These are phyloP conservation scores for Spencermartinsiella ligniputridi DNA, from an alignment of 1,139 yeast genomes.

Conservation along the genomic window DNA sequence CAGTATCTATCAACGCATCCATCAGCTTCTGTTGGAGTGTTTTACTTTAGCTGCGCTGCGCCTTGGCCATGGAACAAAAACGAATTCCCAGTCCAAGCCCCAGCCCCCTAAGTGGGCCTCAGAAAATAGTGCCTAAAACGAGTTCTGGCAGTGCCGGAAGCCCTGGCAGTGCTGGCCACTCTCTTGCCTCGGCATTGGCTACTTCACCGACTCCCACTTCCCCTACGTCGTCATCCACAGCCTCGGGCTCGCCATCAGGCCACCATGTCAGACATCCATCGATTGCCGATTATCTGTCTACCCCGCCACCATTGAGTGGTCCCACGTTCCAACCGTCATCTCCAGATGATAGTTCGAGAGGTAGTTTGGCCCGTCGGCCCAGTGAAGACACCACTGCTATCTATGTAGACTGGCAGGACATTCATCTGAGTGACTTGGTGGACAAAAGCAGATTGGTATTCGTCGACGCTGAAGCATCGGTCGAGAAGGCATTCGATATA, in stretches of 20 bases:
- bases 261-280: conserved; percentile 33
- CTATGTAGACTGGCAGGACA: conserved; percentile 63
- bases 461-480: conserved; percentile 60
- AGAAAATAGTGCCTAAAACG: not conserved
- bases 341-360: conserved; percentile 3
- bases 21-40: no score
- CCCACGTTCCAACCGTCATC: conserved; percentile 7
- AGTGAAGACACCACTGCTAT: conserved; percentile 25
- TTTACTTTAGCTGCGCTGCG: no score
- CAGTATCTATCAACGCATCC: no score
- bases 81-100: not conserved
- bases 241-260: conserved; percentile 2
- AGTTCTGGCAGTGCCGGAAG: not conserved
- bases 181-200: not conserved
- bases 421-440: conserved; percentile 65
- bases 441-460: conserved; percentile 73
- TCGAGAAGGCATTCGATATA: conserved; percentile 83
- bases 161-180: not conserved
- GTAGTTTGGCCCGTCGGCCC: conserved; percentile 7
- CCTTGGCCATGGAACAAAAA: not conserved
- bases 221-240: not conserved
- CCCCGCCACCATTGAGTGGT: conserved; percentile 64
- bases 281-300: conserved; percentile 77
- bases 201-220: conserved; percentile 1
- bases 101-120: not conserved